These are phyloP conservation scores for Cladosporium halotolerans DNA, from an alignment of 2,329 filamentous ascomycete genomes.

Conservation along the genomic window DNA sequence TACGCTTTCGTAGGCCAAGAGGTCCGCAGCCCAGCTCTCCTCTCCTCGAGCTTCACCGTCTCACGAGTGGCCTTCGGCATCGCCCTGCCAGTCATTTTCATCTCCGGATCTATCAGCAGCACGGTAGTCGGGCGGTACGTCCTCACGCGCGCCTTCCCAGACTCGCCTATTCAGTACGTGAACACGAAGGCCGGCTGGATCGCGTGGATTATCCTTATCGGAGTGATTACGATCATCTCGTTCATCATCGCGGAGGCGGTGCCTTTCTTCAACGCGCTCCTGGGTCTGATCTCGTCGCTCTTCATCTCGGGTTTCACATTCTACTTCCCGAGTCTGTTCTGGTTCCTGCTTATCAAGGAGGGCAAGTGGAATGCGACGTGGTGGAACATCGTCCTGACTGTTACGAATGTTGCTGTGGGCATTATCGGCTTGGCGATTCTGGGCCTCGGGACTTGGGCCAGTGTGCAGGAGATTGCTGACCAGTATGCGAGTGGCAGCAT, in stretches of 20 bases:
- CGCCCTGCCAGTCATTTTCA: constrained; percentile 65
- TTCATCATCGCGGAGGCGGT: constrained; percentile 68
- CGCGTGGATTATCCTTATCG: constrained; percentile 56
- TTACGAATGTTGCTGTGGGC: constrained; percentile 40
- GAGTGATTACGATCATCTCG: constrained; percentile 53
- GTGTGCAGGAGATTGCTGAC: constrained; percentile 39
- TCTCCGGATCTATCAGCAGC: constrained; percentile 67
- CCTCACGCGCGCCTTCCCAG: constrained; percentile 57
- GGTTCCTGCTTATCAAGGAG: constrained; percentile 41
- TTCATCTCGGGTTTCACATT: constrained; percentile 61
- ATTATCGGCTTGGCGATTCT: constrained; percentile 28
- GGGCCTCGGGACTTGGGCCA: constrained; percentile 39
- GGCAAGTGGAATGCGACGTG: constrained; percentile 43
- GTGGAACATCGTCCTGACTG: constrained; percentile 39
- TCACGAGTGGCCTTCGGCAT: constrained; percentile 64
- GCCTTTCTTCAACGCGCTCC: constrained; percentile 63
- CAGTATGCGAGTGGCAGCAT: constrained; percentile 35
- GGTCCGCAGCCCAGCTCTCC: constrained; percentile 61
- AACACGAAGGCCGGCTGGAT: constrained; percentile 40
- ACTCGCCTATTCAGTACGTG: constrained; percentile 44
- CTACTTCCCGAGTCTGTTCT: constrained; percentile 34
- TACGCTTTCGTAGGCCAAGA: constrained; percentile 59
- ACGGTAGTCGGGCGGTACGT: constrained; percentile 48
- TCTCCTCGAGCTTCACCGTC: constrained; percentile 51
- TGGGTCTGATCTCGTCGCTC: constrained; percentile 56